Base-by-base conservation (phyloP, 1,284 basidiomycete species). In the Cutaneotrichosporon daszewskae region DNA sequence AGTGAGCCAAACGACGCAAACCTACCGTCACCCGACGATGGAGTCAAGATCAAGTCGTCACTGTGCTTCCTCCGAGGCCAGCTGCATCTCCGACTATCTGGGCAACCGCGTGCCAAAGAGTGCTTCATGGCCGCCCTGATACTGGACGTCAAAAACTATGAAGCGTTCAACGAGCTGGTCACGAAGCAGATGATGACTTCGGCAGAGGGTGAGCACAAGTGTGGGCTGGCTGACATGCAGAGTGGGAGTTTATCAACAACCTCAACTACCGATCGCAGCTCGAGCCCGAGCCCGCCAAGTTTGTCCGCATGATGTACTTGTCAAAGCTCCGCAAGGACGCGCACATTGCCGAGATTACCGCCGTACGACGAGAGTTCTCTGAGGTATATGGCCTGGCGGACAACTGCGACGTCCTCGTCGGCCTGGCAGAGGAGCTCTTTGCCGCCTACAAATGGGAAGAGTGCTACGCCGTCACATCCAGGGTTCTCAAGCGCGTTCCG, bases 61-160 rank as follows among this genome's bases (percentile, higher is more conserved):
- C 90, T 97, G 79, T 95, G 92, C 62, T 84, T 91, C 64, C 74
- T 98, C 13, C 83, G 95, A 28, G 95, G 92, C 3, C 74, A 95
- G 29, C 77, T 99, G 14, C 92, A 97, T 79, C 80, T 96, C 22
- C 91, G 96, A 55, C 75, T 96, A 11, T 92, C 91, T 54, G 84
- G 90, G 7, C 80, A 84, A 12, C 84, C 87, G 33, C 80, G 86
- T 51, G 95, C 95, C 0, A 94, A 94, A 60, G 78, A 88, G 45
- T 86, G 84, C 53, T 96, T 97, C 64, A 85, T 97, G 80, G 90
- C 96, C 57, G 92, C 95, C 1, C 76, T 99, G 13, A 79, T 84
- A 0, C 75, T 97, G 12, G 95, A 99, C 59, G 88, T 98, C 20
- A 96, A 96, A 69, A 97, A 94, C 67, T 98, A 91, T 63, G 95